phyloP scores from a whole-genome alignment of 2,329 filamentous ascomycete species.

The Fusarium anthophilum region DNA sequence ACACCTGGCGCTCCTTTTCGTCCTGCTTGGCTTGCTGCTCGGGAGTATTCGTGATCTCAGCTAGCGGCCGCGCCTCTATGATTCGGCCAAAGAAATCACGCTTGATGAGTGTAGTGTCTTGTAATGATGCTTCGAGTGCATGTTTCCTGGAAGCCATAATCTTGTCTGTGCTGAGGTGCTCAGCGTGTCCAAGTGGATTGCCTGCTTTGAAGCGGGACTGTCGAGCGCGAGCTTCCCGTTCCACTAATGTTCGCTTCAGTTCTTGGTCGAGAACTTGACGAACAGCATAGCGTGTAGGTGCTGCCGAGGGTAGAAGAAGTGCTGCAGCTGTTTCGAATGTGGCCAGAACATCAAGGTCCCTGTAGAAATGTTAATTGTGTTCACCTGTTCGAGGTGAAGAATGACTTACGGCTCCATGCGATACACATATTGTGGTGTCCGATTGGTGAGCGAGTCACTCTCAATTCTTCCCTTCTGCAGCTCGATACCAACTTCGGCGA shows the following conservation, averaged over 20 bases:
- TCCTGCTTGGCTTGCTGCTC: slow-evolving; percentile 44
- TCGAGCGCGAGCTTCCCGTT: slow-evolving; percentile 72
- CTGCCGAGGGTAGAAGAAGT: slow-evolving; percentile 65
- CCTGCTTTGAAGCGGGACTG: slow-evolving; percentile 72
- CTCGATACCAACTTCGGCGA: slow-evolving; percentile 82
- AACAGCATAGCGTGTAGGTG: slow-evolving; percentile 88
- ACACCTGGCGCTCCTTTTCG: slow-evolving; percentile 70
- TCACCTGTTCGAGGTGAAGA: neutral
- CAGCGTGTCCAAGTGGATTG: slow-evolving; percentile 36
- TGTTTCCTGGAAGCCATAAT: slow-evolving; percentile 46
- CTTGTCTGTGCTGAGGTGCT: slow-evolving; percentile 50
- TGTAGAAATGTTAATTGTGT: slow-evolving; percentile 41
- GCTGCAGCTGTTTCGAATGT: slow-evolving; percentile 75
- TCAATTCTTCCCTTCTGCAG: slow-evolving; percentile 87
- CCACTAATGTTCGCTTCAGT: slow-evolving; percentile 75
- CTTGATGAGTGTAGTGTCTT: slow-evolving; percentile 61
- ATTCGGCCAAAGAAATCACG: slow-evolving; percentile 88
- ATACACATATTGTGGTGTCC: slow-evolving; percentile 81
- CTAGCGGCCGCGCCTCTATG: slow-evolving; percentile 57
- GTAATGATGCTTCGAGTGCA: slow-evolving; percentile 45
- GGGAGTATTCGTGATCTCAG: slow-evolving; percentile 52
- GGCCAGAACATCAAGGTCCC: slow-evolving; percentile 79
- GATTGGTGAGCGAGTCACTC: slow-evolving; percentile 65
- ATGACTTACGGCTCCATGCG: slow-evolving; percentile 88
- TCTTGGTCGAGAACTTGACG: slow-evolving; percentile 94